Conservation (phyloP, 352 stramenopile species). For the Globisporangium megalacanthum region DNA sequence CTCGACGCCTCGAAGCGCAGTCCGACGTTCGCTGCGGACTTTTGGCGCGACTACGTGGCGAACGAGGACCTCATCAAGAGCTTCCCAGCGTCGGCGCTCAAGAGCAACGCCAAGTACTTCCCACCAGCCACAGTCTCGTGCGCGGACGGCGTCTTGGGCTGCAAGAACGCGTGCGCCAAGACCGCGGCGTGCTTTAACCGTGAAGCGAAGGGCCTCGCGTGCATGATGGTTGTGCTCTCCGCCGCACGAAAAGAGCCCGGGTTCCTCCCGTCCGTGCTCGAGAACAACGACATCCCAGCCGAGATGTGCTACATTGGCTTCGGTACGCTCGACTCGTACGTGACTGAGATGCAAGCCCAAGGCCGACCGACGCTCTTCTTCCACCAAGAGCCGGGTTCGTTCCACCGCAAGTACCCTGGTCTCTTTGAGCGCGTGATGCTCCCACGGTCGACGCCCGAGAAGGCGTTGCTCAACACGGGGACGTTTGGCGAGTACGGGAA, state of each 20-base stretch:
- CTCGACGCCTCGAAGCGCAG: constrained; percentile 2
- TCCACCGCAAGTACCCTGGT: constrained; percentile 23
- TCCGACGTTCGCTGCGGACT: constrained; percentile 31
- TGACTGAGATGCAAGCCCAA: constrained; percentile 21
- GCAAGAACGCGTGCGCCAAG: constrained; percentile 28
- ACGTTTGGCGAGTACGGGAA: constrained; percentile 41
- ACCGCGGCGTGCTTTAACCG: constrained; percentile 12
- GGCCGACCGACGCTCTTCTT: constrained; percentile 33
- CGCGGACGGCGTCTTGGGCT: constrained; percentile 24
- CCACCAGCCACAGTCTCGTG: constrained; percentile 13
- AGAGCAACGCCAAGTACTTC: constrained; percentile 15
- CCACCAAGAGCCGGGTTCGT: constrained; percentile 41
- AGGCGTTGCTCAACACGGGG: constrained; percentile 17
- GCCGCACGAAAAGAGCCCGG: constrained; percentile 19
- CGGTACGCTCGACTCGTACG: constrained; percentile 1
- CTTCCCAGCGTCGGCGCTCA: constrained; percentile 6
- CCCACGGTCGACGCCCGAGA: constrained; percentile 17
- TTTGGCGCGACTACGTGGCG: constrained; percentile 36
- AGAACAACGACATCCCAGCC: constrained; percentile 23
- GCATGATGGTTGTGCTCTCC: no score
- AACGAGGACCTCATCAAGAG: constrained; percentile 7
- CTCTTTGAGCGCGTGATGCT: constrained; percentile 36
- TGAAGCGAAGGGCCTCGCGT: constrained; percentile 8
- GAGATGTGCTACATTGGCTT: constrained; percentile 31
- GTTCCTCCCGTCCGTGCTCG: constrained; percentile 18